These are phyloP conservation scores for Harringtonia lauricola DNA, from an alignment of 2,329 filamentous ascomycete species.

Conservation along the genomic window DNA sequence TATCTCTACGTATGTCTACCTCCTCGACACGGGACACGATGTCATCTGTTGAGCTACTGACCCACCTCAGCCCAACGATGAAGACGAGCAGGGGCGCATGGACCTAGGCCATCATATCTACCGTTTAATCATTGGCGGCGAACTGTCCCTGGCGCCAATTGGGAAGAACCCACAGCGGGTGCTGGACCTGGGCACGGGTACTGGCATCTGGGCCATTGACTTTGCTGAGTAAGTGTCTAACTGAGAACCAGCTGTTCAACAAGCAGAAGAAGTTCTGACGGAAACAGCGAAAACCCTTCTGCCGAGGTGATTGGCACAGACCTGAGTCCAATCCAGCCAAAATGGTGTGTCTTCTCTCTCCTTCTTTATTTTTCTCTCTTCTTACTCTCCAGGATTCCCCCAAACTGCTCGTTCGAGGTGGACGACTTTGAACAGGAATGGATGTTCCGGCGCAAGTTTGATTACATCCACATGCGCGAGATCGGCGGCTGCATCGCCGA, in stretches of 20 bases:
- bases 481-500: conserved; percentile 37
- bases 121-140: conserved; percentile 32
- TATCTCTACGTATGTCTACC: not conserved
- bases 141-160: conserved; percentile 31
- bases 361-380: conserved; percentile 29
- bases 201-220: conserved; percentile 54
- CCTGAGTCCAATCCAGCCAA: conserved; percentile 54
- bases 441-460: conserved; percentile 24
- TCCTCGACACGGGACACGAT: not conserved
- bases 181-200: conserved; percentile 33
- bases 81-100: conserved; percentile 2
- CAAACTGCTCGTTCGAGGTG: conserved; percentile 63
- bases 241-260: not conserved
- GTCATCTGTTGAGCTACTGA: not conserved
- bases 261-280: not conserved
- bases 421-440: conserved; percentile 36
- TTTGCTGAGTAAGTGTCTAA: conserved; percentile 32
- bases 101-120: conserved; percentile 33
- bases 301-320: conserved; percentile 51
- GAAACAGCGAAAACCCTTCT: not conserved
- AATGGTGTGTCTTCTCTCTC: not conserved
- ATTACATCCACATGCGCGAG: conserved; percentile 41
- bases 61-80: conserved; percentile 2
- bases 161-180: conserved; percentile 30
- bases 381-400: conserved; percentile 26